These are phyloP conservation scores for Alternaria alternata DNA, from an alignment of 2,329 filamentous ascomycete genomes.

Conservation along the genomic window DNA sequence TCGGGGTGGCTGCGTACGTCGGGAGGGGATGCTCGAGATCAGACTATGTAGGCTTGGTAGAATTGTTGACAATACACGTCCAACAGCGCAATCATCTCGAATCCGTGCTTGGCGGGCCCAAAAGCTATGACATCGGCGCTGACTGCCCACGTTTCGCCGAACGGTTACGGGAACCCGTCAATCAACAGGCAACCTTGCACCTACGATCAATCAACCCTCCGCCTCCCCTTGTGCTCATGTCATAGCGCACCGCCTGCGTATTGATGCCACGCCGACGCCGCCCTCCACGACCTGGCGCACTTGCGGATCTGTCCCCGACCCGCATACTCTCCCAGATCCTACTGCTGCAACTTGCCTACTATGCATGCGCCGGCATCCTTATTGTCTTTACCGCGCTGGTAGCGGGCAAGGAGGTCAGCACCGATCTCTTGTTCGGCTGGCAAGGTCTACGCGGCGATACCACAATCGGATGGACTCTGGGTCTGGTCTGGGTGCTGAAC, in stretches of 20 bases:
- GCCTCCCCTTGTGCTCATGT: constrained; percentile 26
- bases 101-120: constrained; percentile 29
- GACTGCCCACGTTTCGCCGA: constrained; percentile 25
- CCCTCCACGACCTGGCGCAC: constrained; percentile 70
- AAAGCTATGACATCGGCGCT: constrained; percentile 30
- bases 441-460: constrained; percentile 70
- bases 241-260: constrained; percentile 27
- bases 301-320: constrained; percentile 71
- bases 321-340: constrained; percentile 73
- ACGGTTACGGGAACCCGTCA: constrained; percentile 13
- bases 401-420: constrained; percentile 66
- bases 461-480: constrained; percentile 74
- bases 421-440: constrained; percentile 71
- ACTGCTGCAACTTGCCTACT: constrained; percentile 71
- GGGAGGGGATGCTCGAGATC: neutral
- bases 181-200: constrained; percentile 29
- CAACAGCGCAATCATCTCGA: constrained; percentile 16
- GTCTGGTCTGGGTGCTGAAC: constrained; percentile 72
- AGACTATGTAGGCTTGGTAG: neutral
- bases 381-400: constrained; percentile 74
- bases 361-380: constrained; percentile 66
- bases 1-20: neutral
- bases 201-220: constrained; percentile 10
- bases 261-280: constrained; percentile 66
- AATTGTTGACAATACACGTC: neutral